Conservation (phyloP, 1,284 basidiomycete species). For the Boletellus dicymbophilus region DNA sequence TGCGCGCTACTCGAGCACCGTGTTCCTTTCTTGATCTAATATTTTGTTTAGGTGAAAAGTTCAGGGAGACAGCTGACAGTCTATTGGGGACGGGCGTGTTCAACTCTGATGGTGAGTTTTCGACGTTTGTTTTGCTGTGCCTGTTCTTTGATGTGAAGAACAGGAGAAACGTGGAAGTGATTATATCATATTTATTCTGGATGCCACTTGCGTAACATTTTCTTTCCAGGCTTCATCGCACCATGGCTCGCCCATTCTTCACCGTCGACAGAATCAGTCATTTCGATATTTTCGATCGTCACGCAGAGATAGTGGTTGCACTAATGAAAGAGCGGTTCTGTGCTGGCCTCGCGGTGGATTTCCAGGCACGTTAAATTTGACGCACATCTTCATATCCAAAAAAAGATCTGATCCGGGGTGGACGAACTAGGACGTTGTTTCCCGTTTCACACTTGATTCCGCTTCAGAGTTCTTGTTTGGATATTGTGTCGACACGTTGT, state of each 20-base stretch:
- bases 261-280: conserved; percentile 45
- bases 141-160: background rate
- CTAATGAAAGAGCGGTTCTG: conserved; percentile 37
- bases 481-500: conserved; percentile 33
- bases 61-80: conserved; percentile 29
- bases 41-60: conserved; percentile 27
- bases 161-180: conserved; percentile 46
- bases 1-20: conserved; percentile 2
- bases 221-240: conserved; percentile 41
- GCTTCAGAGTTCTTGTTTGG: conserved; percentile 46
- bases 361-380: conserved; percentile 43
- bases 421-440: conserved; percentile 36
- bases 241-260: conserved; percentile 49
- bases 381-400: background rate
- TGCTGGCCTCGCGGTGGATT: conserved; percentile 40
- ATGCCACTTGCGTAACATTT: background rate
- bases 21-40: conserved; percentile 8
- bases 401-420: background rate
- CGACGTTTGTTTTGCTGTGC: background rate
- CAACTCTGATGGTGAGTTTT: conserved; percentile 42
- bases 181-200: background rate
- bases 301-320: conserved; percentile 37
- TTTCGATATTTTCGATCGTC: conserved; percentile 48
- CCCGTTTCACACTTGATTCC: conserved; percentile 47
- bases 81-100: conserved; percentile 49